Evolutionary conservation across 2,329 filamentous ascomycete species (phyloP).

Genomic region (Fusarium mexicanum): DNA sequence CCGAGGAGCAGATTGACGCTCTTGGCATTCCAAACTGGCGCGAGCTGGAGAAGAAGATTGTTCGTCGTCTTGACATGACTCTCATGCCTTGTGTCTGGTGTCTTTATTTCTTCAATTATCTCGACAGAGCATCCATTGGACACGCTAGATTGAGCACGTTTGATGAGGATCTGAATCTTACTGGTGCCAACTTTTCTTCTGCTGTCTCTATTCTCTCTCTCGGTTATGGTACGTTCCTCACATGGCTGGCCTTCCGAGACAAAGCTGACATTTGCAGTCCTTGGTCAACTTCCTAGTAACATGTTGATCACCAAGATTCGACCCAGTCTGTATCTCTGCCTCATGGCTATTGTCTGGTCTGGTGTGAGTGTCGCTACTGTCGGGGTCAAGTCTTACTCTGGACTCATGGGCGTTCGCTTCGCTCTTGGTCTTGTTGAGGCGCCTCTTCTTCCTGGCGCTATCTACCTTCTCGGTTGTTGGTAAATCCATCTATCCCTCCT

Average conservation of each 20-base stretch:
- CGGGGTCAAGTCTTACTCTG: slow-evolving; percentile 4
- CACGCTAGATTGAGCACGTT: slow-evolving; percentile 2
- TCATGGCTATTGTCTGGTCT: slow-evolving; percentile 14
- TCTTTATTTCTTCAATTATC: slow-evolving; percentile 23
- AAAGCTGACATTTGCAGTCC: background rate
- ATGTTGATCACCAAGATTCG: slow-evolving; percentile 18
- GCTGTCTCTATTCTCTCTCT: slow-evolving; percentile 20
- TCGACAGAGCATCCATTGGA: slow-evolving; percentile 10
- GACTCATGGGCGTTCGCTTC: slow-evolving; percentile 11
- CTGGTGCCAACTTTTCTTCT: slow-evolving; percentile 5
- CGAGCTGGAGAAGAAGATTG: slow-evolving; percentile 15
- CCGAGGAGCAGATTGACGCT: slow-evolving; percentile 14
- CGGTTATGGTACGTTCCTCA: background rate
- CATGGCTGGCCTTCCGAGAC: rapidly evolving
- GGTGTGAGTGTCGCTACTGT: slow-evolving; percentile 11
- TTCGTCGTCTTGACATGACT: slow-evolving; percentile 11
- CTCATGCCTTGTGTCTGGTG: slow-evolving; percentile 22
- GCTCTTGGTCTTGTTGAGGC: slow-evolving; percentile 15
- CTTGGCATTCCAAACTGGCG: slow-evolving; percentile 11
- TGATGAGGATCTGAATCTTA: background rate
- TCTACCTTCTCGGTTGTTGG: slow-evolving; percentile 16
- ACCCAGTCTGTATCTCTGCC: slow-evolving; percentile 6
- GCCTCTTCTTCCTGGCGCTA: slow-evolving; percentile 4
- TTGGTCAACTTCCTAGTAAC: slow-evolving; percentile 11
- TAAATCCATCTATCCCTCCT: background rate